These are phyloP conservation scores for Fusarium solani-melongenae DNA, from an alignment of 2,329 filamentous ascomycete genomes.

Conservation along the genomic window DNA sequence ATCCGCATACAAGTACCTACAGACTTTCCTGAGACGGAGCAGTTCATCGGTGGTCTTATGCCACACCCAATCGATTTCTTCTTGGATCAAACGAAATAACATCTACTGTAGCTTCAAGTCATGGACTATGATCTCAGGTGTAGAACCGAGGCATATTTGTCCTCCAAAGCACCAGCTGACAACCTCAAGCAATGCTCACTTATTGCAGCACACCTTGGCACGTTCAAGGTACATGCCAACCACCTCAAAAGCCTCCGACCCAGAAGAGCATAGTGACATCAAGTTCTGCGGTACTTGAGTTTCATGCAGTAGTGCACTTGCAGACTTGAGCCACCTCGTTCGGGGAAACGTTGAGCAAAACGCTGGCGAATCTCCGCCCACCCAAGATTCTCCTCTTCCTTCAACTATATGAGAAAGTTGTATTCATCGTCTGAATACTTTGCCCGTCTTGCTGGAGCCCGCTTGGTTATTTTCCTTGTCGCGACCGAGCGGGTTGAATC, in stretches of 20 bases:
- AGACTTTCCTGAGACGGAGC: too few species aligned
- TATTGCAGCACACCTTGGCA: neutral
- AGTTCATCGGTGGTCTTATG: too few species aligned
- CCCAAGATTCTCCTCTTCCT: too few species aligned
- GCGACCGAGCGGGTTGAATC: constrained; percentile 3
- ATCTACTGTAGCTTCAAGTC: too few species aligned
- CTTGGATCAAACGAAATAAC: too few species aligned
- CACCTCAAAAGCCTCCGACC: neutral
- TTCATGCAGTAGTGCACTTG: constrained; percentile 13
- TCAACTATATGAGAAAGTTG: too few species aligned
- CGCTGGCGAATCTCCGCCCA: neutral
- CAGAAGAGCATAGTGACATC: constrained; percentile 2
- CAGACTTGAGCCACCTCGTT: neutral
- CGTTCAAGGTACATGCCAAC: neutral
- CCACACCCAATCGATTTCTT: too few species aligned
- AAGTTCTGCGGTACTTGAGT: constrained; percentile 1
- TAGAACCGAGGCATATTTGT: too few species aligned
- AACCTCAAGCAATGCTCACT: too few species aligned
- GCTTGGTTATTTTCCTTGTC: neutral
- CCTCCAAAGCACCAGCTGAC: too few species aligned
- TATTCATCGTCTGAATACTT: constrained; percentile 7
- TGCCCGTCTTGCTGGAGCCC: neutral
- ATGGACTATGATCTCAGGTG: too few species aligned
- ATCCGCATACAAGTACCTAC: too few species aligned
- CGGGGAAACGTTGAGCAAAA: constrained; percentile 1